Percentiles rank a stretch among this genome's conserved stretches.
phyloP scores from a whole-genome alignment of 371 early-diverging fungal species.

The Circinella umbellata region DNA sequence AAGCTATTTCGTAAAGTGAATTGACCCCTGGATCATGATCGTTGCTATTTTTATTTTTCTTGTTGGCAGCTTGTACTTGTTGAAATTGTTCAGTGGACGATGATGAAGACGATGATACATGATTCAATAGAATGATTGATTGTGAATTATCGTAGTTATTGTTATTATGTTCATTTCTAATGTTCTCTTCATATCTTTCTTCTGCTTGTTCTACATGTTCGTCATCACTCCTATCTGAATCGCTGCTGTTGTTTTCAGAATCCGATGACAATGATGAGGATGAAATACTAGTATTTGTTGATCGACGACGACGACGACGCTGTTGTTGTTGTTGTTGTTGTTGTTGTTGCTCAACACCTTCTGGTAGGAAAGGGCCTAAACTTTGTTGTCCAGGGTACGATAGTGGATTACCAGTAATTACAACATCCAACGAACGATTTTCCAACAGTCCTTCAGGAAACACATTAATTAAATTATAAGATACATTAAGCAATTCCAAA shows the following conservation, averaged over 20 bases:
- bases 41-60: neutral
- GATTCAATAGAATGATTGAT: no score
- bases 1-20: conserved; percentile 6
- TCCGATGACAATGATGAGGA: neutral
- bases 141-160: no score
- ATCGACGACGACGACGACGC: neutral
- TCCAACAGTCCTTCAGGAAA: conserved; percentile 1
- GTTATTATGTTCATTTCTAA: no score
- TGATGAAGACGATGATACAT: no score
- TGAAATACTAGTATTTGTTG: no score
- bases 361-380: neutral
- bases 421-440: neutral
- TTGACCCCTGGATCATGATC: neutral
- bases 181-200: no score
- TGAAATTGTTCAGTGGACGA: neutral
- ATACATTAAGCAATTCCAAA: neutral
- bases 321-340: neutral
- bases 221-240: neutral
- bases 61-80: neutral
- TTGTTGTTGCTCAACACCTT: neutral
- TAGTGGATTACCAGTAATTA: neutral
- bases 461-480: neutral
- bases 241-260: neutral
- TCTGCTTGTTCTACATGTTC: no score
- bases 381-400: neutral